Percentiles rank a stretch among this genome's conserved stretches.
Conservation (phyloP, 805 yeast genomes). For the Metschnikowia koreensis region DNA sequence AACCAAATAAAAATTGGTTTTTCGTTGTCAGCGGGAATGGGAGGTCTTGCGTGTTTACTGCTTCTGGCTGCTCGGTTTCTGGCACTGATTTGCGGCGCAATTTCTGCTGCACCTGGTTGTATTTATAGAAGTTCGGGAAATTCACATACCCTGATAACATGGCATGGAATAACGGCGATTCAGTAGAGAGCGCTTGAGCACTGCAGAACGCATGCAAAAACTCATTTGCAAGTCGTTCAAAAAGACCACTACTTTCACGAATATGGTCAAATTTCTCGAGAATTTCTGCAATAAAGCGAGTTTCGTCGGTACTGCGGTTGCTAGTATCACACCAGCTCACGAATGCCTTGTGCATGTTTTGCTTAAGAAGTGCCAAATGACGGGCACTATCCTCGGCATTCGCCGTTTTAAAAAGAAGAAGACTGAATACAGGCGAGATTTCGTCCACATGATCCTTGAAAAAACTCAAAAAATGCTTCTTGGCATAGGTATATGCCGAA, state of each 20-base stretch:
- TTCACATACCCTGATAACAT: constrained; percentile 40
- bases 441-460: constrained; percentile 32
- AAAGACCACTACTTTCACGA: constrained; percentile 29
- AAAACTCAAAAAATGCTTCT: constrained; percentile 33
- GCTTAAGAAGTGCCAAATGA: constrained; percentile 6
- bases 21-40: constrained; percentile 44
- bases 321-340: constrained; percentile 11
- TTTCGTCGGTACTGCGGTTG: constrained; percentile 19
- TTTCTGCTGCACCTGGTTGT: constrained; percentile 34
- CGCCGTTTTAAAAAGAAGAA: constrained; percentile 23
- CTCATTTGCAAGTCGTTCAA: constrained; percentile 37
- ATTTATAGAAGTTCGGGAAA: constrained; percentile 43
- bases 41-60: constrained; percentile 29
- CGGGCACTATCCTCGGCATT: constrained; percentile 16
- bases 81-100: constrained; percentile 18
- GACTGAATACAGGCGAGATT: constrained; percentile 35
- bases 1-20: constrained; percentile 37
- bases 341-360: constrained; percentile 2
- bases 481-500: constrained; percentile 38
- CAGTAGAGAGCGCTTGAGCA: constrained; percentile 36
- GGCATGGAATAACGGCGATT: constrained; percentile 41
- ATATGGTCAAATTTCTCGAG: constrained; percentile 30
- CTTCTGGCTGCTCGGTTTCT: constrained; percentile 6
- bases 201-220: constrained; percentile 40
- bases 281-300: constrained; percentile 32